These are phyloP conservation scores for Rutstroemia sp. DNA, from an alignment of 2,329 filamentous ascomycete species.

Conservation along the genomic window DNA sequence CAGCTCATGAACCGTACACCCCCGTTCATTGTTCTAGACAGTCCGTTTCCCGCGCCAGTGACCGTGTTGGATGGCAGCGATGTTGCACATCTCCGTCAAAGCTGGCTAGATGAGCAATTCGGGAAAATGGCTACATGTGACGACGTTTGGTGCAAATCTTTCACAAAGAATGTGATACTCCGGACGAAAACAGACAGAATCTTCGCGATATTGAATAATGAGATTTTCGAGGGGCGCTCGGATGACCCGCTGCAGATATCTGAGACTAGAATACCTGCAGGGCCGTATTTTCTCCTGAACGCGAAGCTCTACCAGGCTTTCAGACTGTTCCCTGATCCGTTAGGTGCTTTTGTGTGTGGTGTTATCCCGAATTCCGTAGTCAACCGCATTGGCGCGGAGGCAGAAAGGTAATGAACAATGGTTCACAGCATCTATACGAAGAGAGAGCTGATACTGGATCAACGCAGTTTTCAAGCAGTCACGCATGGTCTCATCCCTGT, in stretches of 20 bases:
- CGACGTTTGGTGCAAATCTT: background rate
- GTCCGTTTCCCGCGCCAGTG: background rate
- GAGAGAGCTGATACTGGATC: background rate
- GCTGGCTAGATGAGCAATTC: background rate
- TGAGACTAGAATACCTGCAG: background rate
- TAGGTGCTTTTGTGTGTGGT: slow-evolving; percentile 2
- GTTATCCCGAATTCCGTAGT: background rate
- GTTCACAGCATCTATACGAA: background rate
- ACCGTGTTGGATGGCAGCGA: background rate
- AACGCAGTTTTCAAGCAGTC: background rate
- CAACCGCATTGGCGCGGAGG: background rate
- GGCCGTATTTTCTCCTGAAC: background rate
- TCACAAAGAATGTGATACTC: background rate
- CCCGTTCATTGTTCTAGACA: too few relatives aligned
- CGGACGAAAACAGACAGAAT: background rate
- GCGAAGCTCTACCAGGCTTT: background rate
- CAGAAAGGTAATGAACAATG: background rate
- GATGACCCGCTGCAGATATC: too few relatives aligned
- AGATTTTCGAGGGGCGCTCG: too few relatives aligned
- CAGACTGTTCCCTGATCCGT: background rate
- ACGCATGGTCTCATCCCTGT: background rate
- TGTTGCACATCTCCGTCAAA: background rate
- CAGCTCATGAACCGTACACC: too few relatives aligned
- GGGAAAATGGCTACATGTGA: background rate
- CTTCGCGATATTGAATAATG: too few relatives aligned